Percentiles rank a stretch among this genome's conserved stretches.
These are phyloP conservation scores for Amoeboaphelidium protococcarum DNA, from an alignment of 371 early-diverging fungal genomes.

Conservation along the genomic window DNA sequence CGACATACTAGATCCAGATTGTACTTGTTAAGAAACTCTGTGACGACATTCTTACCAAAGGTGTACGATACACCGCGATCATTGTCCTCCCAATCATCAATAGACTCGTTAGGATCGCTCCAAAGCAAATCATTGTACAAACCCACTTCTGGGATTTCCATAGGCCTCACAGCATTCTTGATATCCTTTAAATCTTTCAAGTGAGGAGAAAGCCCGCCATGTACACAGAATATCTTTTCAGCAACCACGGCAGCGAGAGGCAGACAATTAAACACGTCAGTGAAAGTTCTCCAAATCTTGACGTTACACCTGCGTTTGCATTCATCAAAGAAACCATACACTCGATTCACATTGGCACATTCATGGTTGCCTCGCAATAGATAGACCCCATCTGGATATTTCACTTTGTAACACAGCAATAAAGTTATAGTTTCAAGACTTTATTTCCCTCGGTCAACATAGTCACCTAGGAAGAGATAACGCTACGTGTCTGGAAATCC, in stretches of 20 bases:
- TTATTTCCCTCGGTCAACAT: conserved; percentile 95
- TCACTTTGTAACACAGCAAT: conserved; percentile 89
- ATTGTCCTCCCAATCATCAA: conserved; percentile 44
- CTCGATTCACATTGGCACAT: conserved; percentile 76
- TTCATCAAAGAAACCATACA: conserved; percentile 99
- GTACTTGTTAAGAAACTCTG: conserved; percentile 45
- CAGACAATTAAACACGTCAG: conserved; percentile 90
- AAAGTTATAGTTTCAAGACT: conserved; percentile 81
- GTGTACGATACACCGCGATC: conserved; percentile 91
- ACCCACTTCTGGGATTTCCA: conserved; percentile 89
- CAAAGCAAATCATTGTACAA: conserved; percentile 50
- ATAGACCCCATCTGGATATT: conserved; percentile 87
- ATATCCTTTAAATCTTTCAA: conserved; percentile 63
- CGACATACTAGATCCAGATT: conserved; percentile 71
- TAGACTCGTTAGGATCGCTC: conserved; percentile 27
- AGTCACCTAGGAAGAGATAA: conserved; percentile 51
- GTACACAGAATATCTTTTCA: conserved; percentile 91
- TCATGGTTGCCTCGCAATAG: conserved; percentile 95
- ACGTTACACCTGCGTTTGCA: conserved; percentile 71
- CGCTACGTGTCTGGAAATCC: conserved; percentile 13
- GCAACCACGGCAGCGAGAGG: conserved; percentile 92
- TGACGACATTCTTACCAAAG: conserved; percentile 71
- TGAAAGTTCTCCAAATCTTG: conserved; percentile 92
- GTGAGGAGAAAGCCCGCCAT: conserved; percentile 94
- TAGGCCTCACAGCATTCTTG: conserved; percentile 49